Evolutionary conservation across 2,329 filamentous ascomycete species (phyloP).

Genomic region (Hypoxylon sp.): DNA sequence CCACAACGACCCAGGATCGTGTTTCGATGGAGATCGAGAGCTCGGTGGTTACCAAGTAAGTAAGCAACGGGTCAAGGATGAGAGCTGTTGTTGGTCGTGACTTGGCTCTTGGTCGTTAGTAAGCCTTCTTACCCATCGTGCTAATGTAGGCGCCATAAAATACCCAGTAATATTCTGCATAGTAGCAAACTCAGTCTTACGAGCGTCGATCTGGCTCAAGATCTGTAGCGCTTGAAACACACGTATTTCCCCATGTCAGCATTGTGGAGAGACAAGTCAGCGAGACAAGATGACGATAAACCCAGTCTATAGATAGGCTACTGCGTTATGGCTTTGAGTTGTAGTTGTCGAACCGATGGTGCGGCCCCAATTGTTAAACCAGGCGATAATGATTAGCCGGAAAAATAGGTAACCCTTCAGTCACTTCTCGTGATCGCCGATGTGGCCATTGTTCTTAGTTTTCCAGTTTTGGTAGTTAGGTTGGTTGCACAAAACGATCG

Average conservation of each 20-base stretch:
- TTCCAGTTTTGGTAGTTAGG: conserved; percentile 3
- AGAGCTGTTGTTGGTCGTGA: conserved; percentile 25
- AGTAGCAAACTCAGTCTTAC: conserved; percentile 29
- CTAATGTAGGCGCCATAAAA: conserved; percentile 14
- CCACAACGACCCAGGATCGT: conserved; percentile 26
- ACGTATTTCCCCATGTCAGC: neutral
- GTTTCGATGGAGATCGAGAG: conserved; percentile 28
- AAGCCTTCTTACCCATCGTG: conserved; percentile 18
- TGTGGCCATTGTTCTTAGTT: neutral
- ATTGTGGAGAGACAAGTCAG: neutral
- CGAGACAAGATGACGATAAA: neutral
- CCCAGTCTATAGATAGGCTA: neutral
- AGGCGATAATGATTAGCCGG: neutral
- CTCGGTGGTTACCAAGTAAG: conserved; percentile 19
- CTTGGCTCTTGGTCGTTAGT: no score
- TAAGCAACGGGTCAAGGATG: conserved; percentile 24
- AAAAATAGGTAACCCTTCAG: conserved; percentile 9
- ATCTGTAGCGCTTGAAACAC: neutral
- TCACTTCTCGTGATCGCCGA: conserved; percentile 5
- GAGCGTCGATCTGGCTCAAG: conserved; percentile 5
- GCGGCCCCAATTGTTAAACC: neutral
- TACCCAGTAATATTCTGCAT: conserved; percentile 17
- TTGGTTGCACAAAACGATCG: conserved; percentile 14
- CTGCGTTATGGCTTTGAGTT: neutral
- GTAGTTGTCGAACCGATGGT: neutral